phyloP scores from a whole-genome alignment of 1,284 basidiomycete species.

The Takashimella tepidaria region DNA sequence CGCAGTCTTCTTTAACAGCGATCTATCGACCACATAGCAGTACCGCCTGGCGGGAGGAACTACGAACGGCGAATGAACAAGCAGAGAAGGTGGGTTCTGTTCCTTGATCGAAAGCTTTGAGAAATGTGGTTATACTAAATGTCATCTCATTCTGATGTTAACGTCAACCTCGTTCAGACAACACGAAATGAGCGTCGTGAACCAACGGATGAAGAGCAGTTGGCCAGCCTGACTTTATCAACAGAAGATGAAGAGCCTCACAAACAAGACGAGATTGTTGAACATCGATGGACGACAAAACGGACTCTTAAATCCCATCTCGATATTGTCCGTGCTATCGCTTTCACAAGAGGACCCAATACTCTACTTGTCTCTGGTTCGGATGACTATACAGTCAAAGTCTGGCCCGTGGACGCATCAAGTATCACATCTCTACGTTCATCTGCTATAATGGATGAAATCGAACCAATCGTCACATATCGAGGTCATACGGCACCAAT shows the following conservation, averaged over 20 bases:
- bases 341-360: slow-evolving; percentile 73
- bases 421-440: slow-evolving; percentile 18
- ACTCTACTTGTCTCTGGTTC: slow-evolving; percentile 81
- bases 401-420: slow-evolving; percentile 58
- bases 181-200: background rate
- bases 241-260: slow-evolving; percentile 53
- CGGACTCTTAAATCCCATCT: slow-evolving; percentile 81
- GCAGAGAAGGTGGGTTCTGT: slow-evolving; percentile 37
- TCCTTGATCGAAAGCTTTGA: too few relatives aligned
- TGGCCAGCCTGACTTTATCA: slow-evolving; percentile 36
- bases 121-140: background rate
- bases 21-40: slow-evolving; percentile 80
- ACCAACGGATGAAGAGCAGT: slow-evolving; percentile 31
- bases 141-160: background rate
- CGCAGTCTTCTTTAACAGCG: slow-evolving; percentile 61
- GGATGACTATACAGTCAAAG: slow-evolving; percentile 92
- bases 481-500: slow-evolving; percentile 91
- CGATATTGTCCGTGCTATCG: slow-evolving; percentile 82
- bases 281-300: slow-evolving; percentile 75
- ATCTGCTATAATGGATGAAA: slow-evolving; percentile 55
- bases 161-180: background rate
- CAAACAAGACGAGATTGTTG: slow-evolving; percentile 15
- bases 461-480: slow-evolving; percentile 84
- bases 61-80: slow-evolving; percentile 47
- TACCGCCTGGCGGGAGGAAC: slow-evolving; percentile 71